Evolutionary conservation across 345 rosid genomes (phyloP).

Genomic region (Camelina hispida): DNA sequence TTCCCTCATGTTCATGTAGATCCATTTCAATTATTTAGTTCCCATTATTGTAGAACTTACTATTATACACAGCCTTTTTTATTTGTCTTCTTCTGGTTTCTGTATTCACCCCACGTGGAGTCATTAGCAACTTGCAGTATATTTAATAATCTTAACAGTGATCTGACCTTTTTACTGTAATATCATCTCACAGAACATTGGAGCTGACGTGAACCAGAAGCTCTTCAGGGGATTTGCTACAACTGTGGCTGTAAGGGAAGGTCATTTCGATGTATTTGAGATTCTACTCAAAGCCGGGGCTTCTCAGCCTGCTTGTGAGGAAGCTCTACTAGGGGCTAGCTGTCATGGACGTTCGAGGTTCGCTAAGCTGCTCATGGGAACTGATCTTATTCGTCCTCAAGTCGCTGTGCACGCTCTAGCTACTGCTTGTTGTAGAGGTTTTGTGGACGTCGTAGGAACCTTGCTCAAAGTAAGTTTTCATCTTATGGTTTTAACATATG

Average conservation of each 20-base stretch:
- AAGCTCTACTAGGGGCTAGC: constrained; percentile 86
- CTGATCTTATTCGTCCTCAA: constrained; percentile 88
- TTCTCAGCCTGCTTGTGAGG: constrained; percentile 93
- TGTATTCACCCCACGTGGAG: constrained; percentile 32
- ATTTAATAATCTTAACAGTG: constrained; percentile 12
- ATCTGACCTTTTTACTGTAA: constrained; percentile 14
- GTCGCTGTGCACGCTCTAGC: constrained; percentile 87
- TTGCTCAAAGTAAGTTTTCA: constrained; percentile 64
- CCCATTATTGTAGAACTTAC: constrained; percentile 39
- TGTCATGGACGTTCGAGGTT: constrained; percentile 71
- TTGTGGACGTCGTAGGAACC: constrained; percentile 67
- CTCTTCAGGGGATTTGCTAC: constrained; percentile 93
- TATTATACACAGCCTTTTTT: background rate
- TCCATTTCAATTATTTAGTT: constrained; percentile 38
- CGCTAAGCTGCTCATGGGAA: constrained; percentile 78
- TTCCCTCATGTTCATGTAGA: constrained; percentile 39
- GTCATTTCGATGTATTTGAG: constrained; percentile 78
- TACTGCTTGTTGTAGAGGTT: constrained; percentile 90
- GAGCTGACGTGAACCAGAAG: constrained; percentile 96
- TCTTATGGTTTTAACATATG: background rate
- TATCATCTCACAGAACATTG: constrained; percentile 62
- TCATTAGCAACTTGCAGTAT: constrained; percentile 18
- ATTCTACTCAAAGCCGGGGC: constrained; percentile 91
- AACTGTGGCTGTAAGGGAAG: constrained; percentile 92
- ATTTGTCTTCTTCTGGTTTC: constrained; percentile 33